Base-by-base conservation (phyloP, 768 basidiomycete genomes). In the Auriculariales sp. region DNA sequence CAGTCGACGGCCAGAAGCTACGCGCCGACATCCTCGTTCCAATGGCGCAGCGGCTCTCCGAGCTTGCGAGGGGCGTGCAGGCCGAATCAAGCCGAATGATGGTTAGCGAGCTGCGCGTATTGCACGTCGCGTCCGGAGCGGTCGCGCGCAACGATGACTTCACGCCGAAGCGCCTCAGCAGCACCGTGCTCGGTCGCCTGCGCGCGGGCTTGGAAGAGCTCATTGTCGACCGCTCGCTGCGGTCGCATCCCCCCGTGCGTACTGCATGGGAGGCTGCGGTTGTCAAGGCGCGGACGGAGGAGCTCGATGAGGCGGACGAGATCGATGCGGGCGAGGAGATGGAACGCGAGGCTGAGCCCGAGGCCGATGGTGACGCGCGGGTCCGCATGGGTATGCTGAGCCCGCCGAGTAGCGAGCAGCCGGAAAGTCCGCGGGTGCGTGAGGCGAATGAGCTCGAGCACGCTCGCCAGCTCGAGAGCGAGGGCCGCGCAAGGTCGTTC, bases 1-100 rank as follows among this genome's bases (percentile, higher is more conserved):
- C n/a, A n/a, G 19, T 17, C 14, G 49, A 17, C 39, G 15, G 11
- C 11, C 12, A 11, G 17, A 28, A 42, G 19, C 5, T 3, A 15
- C 10, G 31, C n/a, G 12, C 15, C 28, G n/a, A 3, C 7, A 19
- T 5, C 11, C n/a, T 25, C 29, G 29, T 25, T 10, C 44, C n/a
- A 32, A 27, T 9, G 2, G 25, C 19, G 48, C 31, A 32, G 31
- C 12, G 15, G 19, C 35, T 45, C 50, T 29, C 28, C 22, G 24
- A 28, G 22, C 7, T 12, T 39, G 51, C 31, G 19, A 28, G 52
- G 28, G 31, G 51, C 29, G 32, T 30, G 22, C 15, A 53, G 35
- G 33, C 22, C 30, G 31, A 45, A 29, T 33, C 27, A 17, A 11
- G 27, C 19, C 39, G 39, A 5, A 44, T 44, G 39, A 25, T 44